phyloP scores from a whole-genome alignment of 2,329 filamentous ascomycete species.

The Trichoderma hamatum region DNA sequence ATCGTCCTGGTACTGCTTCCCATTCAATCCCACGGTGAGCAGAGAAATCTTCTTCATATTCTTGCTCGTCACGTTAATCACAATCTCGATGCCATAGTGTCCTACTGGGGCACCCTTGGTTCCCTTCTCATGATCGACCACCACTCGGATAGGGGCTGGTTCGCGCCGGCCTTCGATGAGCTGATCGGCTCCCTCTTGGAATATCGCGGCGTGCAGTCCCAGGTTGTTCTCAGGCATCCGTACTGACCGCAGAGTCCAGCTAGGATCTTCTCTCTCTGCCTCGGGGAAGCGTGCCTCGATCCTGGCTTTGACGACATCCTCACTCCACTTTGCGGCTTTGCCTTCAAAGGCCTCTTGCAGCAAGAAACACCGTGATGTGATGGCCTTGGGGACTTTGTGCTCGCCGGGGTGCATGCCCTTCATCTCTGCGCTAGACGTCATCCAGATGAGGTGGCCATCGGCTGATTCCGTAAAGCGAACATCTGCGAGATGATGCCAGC shows the following conservation, averaged over 20 bases:
- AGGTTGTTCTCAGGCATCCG: conserved; percentile 64
- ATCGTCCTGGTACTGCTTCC: conserved; percentile 73
- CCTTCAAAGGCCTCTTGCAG: conserved; percentile 77
- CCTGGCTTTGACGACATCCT: conserved; percentile 84
- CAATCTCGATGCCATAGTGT: conserved; percentile 72
- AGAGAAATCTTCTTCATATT: conserved; percentile 55
- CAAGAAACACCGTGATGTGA: conserved; percentile 68
- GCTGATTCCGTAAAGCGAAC: conserved; percentile 73
- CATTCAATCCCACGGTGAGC: conserved; percentile 65
- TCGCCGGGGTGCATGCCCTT: conserved; percentile 55
- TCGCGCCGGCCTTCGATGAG: conserved; percentile 66
- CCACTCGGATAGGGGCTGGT: conserved; percentile 69
- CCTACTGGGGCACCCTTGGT: conserved; percentile 68
- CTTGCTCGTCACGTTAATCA: conserved; percentile 62
- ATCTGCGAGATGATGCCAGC: conserved; percentile 70
- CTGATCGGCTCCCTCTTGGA: conserved; percentile 68
- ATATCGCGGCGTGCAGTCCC: conserved; percentile 67
- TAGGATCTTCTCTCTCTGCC: conserved; percentile 75
- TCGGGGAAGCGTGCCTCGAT: conserved; percentile 86
- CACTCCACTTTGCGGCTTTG: conserved; percentile 73
- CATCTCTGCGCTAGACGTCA: conserved; percentile 66
- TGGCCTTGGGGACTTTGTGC: conserved; percentile 47
- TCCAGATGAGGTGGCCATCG: conserved; percentile 67
- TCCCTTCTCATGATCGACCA: conserved; percentile 71
- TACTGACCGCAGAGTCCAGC: conserved; percentile 77